These are phyloP conservation scores for Lenzites betulinus DNA, from an alignment of 768 basidiomycete genomes.

Conservation along the genomic window DNA sequence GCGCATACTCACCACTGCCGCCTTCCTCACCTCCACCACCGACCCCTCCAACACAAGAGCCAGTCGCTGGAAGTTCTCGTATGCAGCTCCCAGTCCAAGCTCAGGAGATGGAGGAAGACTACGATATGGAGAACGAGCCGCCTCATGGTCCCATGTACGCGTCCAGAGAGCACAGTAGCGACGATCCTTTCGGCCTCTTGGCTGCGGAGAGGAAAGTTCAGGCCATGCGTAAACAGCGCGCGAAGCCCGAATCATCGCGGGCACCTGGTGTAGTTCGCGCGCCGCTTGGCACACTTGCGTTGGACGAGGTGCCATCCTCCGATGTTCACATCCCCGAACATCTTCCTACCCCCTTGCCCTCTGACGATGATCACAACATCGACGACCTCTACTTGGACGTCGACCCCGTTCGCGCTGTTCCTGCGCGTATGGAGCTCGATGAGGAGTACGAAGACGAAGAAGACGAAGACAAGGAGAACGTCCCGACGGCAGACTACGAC, in stretches of 20 bases:
- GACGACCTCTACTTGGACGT: constrained; percentile 29
- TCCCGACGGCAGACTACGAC: constrained; percentile 11
- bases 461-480: constrained; percentile 27
- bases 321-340: constrained; percentile 16
- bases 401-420: constrained; percentile 7
- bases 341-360: constrained; percentile 26
- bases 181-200: constrained; percentile 34
- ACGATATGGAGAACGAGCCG: constrained; percentile 12
- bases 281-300: constrained; percentile 24
- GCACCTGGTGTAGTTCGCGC: constrained; percentile 14
- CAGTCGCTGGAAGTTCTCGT: constrained; percentile 1
- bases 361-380: constrained; percentile 25
- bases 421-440: neutral
- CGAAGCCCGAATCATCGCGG: neutral
- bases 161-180: constrained; percentile 4
- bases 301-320: constrained; percentile 16
- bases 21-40: constrained; percentile 28
- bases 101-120: constrained; percentile 3
- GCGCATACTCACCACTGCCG: constrained; percentile 29
- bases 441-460: constrained; percentile 11
- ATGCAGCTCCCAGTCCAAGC: neutral
- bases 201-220: constrained; percentile 30
- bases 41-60: constrained; percentile 12
- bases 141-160: neutral
- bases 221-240: constrained; percentile 14